Evolutionary conservation across 2,329 filamentous ascomycete genomes (phyloP), one percentile per base, ranked within the genome.

Genomic region (Aspergillus versicolor): DNA sequence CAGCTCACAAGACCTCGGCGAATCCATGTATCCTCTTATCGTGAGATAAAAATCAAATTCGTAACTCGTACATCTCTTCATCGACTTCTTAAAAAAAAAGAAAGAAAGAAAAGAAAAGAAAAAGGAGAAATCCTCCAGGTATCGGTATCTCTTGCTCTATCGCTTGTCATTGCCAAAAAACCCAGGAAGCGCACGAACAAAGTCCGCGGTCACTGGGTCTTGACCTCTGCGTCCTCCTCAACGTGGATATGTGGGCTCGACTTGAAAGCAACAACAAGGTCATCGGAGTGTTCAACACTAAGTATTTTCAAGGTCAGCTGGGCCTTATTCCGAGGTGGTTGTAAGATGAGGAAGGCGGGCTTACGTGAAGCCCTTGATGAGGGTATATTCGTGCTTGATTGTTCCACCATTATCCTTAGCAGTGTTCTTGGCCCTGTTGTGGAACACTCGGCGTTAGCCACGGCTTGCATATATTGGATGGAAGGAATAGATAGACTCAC

Each of bases 341-440:
- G 46, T 13, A 17, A 44, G 30, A 37, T 40, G 45, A 40, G 30
- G 12, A 30, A 30, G 27, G n/a, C 8, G 30, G 34, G 57, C 90
- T 66, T 86, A 97, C 93, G 90, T 88, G 80, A 97, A 97, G 57
- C 89, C 92, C 80, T 93, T 95, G 83, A 96, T 92, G 67, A 96
- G 77, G 60, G 79, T 88, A 81, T 91, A 96, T 74, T 94, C 90
- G 67, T 94, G 87, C 54, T 79, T 85, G 78, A 97, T 94, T 75
- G 85, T 86, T 72, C 92, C 93, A 70, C 93, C 93, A 72, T 93
- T 85, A 42, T 88, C 83, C 59, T 73, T 78, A 66, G 87, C 89
- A 58, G 87, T 79, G 73, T 92, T 79, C 86, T 96, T 96, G 60
- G 89, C 88, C 52, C 89, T 92, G 67, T 17, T 44, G 40, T 52